Percentiles rank a stretch among this genome's conserved stretches.
phyloP scores from a whole-genome alignment of 2,329 filamentous ascomycete genomes.

The Hymenoscyphus occultus region DNA sequence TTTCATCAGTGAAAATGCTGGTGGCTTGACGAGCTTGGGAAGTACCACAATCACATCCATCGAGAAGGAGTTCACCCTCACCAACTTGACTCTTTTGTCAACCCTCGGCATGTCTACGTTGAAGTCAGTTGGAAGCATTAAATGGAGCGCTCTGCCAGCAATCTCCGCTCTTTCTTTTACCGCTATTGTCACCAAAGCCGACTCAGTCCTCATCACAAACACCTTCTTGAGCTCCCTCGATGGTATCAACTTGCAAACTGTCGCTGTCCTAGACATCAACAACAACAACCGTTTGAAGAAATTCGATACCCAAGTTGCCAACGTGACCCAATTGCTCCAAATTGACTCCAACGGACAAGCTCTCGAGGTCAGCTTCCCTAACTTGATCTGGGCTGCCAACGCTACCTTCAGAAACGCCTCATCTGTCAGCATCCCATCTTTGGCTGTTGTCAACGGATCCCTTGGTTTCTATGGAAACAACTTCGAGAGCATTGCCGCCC shows the following conservation, averaged over 20 bases:
- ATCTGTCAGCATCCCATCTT: conserved; percentile 67
- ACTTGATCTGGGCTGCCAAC: conserved; percentile 75
- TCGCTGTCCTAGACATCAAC: conserved; percentile 74
- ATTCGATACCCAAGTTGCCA: conserved; percentile 75
- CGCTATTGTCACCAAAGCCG: conserved; percentile 61
- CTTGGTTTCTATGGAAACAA: conserved; percentile 80
- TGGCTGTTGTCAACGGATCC: conserved; percentile 71
- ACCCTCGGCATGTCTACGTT: conserved; percentile 66
- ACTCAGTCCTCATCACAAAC: conserved; percentile 74
- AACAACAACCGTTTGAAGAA: conserved; percentile 81
- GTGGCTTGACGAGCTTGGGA: conserved; percentile 61
- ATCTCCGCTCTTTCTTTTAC: conserved; percentile 58
- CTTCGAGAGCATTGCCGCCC: conserved; percentile 57
- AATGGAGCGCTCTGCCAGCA: conserved; percentile 67
- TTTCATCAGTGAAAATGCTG: conserved; percentile 57
- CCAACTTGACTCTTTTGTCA: conserved; percentile 65
- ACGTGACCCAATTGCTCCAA: conserved; percentile 66
- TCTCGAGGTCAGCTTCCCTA: conserved; percentile 69
- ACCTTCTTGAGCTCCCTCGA: conserved; percentile 76
- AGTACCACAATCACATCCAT: conserved; percentile 63
- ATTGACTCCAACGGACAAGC: conserved; percentile 78
- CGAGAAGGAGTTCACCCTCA: conserved; percentile 65
- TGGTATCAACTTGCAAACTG: conserved; percentile 76
- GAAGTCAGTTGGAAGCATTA: conserved; percentile 61
- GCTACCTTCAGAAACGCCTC: conserved; percentile 81